These are phyloP conservation scores for Apiospora malaysiana DNA, from an alignment of 2,329 filamentous ascomycete species.

Conservation along the genomic window DNA sequence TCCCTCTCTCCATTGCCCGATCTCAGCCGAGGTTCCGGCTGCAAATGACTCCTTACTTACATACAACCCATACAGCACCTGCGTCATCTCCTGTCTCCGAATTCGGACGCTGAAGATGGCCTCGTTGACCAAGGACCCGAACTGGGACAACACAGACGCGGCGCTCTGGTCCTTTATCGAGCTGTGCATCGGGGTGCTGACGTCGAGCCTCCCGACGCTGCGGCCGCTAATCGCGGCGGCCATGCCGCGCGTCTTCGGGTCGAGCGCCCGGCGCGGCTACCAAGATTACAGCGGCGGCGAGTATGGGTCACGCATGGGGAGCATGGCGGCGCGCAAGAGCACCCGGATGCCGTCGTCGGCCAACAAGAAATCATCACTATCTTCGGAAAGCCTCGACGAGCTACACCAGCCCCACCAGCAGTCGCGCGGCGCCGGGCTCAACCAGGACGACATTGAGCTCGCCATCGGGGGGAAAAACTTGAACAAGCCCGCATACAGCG, in stretches of 20 bases:
- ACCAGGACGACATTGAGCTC: constrained; percentile 18
- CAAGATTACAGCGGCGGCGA: constrained; percentile 9
- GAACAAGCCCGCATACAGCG: background rate
- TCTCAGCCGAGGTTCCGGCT: too few species aligned
- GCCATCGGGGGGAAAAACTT: background rate
- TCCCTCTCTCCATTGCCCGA: background rate
- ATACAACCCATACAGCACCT: constrained; percentile 26
- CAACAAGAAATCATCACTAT: background rate
- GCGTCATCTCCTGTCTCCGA: constrained; percentile 34
- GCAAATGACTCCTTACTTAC: background rate
- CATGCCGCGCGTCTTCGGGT: constrained; percentile 27
- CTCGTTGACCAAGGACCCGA: constrained; percentile 32
- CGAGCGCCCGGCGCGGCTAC: background rate
- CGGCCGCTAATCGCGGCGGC: constrained; percentile 36
- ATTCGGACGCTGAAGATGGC: constrained; percentile 29
- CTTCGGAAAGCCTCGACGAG: constrained; percentile 18
- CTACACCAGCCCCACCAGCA: background rate
- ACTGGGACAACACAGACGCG: constrained; percentile 40
- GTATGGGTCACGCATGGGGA: background rate
- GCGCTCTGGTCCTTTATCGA: constrained; percentile 41
- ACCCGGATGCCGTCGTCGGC: background rate
- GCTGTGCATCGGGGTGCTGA: constrained; percentile 39
- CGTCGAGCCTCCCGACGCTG: constrained; percentile 38
- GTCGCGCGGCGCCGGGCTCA: background rate
- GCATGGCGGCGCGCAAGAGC: background rate